These are phyloP conservation scores for Basipetospora chlamydospora DNA, from an alignment of 2,329 filamentous ascomycete genomes.

Conservation along the genomic window DNA sequence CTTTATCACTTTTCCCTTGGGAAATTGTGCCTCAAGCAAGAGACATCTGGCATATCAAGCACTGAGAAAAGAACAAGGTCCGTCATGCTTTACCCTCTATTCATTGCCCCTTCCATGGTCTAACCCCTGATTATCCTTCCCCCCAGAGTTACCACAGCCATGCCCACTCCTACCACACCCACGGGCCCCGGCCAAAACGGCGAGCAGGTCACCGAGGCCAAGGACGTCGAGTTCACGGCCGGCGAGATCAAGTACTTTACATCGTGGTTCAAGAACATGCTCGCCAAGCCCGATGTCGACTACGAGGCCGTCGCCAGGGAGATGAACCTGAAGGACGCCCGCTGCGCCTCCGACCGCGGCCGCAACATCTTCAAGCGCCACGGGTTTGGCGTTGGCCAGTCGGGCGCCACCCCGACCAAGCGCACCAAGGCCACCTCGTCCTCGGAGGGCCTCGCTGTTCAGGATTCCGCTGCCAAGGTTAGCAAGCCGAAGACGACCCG, in stretches of 20 bases:
- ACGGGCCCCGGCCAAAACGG: neutral
- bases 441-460: conserved; percentile 2
- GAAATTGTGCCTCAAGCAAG: too few species aligned
- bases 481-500: too few species aligned
- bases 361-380: conserved; percentile 25
- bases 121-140: too few species aligned
- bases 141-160: too few species aligned
- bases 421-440: conserved; percentile 15
- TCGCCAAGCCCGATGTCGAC: conserved; percentile 23
- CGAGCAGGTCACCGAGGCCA: neutral
- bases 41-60: too few species aligned
- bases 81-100: too few species aligned
- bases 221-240: conserved; percentile 14
- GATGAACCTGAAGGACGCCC: conserved; percentile 23
- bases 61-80: too few species aligned
- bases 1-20: too few species aligned
- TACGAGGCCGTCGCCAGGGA: conserved; percentile 22
- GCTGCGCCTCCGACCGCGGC: conserved; percentile 26
- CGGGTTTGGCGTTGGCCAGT: conserved; percentile 19
- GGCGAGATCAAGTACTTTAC: conserved; percentile 13
- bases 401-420: conserved; percentile 11
- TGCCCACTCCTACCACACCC: too few species aligned
- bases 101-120: too few species aligned
- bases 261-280: conserved; percentile 26
- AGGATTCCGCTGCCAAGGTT: conserved; percentile 14